These are phyloP conservation scores for Prunella vulgaris DNA, from an alignment of 257 asterid genomes.

Conservation along the genomic window DNA sequence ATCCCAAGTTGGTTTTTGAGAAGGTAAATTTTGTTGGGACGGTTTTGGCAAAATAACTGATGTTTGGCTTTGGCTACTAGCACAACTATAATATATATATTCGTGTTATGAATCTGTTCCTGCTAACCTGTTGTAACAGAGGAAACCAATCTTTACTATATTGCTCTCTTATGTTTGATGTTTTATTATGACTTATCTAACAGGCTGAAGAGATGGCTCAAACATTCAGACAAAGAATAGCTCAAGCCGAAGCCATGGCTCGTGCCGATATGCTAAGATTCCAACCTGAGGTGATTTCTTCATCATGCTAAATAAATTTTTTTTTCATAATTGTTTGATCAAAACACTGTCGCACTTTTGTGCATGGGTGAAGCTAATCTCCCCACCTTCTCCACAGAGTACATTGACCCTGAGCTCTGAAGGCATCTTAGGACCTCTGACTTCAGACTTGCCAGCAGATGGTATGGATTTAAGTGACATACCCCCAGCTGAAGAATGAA, in stretches of 20 bases:
- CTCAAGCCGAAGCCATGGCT: slow-evolving; percentile 99
- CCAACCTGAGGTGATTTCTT: slow-evolving; percentile 80
- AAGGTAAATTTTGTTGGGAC: slow-evolving; percentile 37
- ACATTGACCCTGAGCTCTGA: slow-evolving; percentile 89
- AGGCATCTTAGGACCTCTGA: slow-evolving; percentile 80
- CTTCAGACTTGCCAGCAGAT: slow-evolving; percentile 73
- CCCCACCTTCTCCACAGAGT: slow-evolving; percentile 46
- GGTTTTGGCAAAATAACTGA: neutral
- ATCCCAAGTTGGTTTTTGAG: slow-evolving; percentile 91
- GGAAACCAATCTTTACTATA: neutral
- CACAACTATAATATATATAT: neutral
- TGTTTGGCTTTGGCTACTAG: neutral
- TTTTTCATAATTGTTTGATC: neutral
- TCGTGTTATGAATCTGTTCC: neutral
- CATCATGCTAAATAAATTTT: neutral
- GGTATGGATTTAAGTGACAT: slow-evolving; percentile 81
- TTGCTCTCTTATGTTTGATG: neutral
- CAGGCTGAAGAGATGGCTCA: slow-evolving; percentile 99
- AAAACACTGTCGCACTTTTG: neutral
- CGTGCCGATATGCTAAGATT: slow-evolving; percentile 97
- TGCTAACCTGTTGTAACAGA: neutral
- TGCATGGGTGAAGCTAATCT: neutral
- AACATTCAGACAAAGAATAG: slow-evolving; percentile 98
- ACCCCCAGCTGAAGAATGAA: slow-evolving; percentile 64
- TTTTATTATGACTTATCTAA: slow-evolving; percentile 7